These are phyloP conservation scores for Beta corolliflora DNA, from an alignment of 179 eudicot species.

Conservation along the genomic window DNA sequence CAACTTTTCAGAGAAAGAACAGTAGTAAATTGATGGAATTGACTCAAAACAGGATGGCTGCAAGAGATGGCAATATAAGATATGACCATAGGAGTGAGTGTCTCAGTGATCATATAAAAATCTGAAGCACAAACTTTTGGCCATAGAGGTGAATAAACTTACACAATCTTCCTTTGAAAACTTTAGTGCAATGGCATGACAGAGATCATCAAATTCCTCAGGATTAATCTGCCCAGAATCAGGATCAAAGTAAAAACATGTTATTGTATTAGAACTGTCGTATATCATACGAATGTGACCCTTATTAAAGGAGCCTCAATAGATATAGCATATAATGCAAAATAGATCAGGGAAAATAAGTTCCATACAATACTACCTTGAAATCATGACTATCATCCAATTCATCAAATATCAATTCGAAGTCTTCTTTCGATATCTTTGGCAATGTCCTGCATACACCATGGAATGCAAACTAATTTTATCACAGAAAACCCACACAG, in stretches of 20 bases:
- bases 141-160: conserved; percentile 32
- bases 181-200: conserved; percentile 89
- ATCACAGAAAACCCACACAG: not conserved
- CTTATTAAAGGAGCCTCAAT: not conserved
- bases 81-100: conserved; percentile 15
- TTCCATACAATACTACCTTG: conserved; percentile 44
- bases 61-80: conserved; percentile 23
- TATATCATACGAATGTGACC: not conserved
- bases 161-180: conserved; percentile 86
- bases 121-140: not conserved
- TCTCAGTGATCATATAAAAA: conserved; percentile 4
- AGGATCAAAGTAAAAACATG: conserved; percentile 8
- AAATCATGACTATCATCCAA: conserved; percentile 86
- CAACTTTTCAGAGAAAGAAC: conserved; percentile 56
- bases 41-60: conserved; percentile 69
- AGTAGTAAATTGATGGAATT: conserved; percentile 60
- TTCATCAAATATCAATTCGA: conserved; percentile 77
- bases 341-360: not conserved
- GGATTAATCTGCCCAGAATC: conserved; percentile 59
- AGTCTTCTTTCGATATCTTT: conserved; percentile 81
- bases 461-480: not conserved
- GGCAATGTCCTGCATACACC: conserved; percentile 71
- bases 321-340: not conserved
- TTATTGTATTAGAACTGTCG: not conserved
- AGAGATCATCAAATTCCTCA: conserved; percentile 91